Evolutionary conservation across 2,329 filamentous ascomycete species (phyloP), one percentile per base, ranked within the genome.

Genomic region (Mycosphaerella sp.): DNA sequence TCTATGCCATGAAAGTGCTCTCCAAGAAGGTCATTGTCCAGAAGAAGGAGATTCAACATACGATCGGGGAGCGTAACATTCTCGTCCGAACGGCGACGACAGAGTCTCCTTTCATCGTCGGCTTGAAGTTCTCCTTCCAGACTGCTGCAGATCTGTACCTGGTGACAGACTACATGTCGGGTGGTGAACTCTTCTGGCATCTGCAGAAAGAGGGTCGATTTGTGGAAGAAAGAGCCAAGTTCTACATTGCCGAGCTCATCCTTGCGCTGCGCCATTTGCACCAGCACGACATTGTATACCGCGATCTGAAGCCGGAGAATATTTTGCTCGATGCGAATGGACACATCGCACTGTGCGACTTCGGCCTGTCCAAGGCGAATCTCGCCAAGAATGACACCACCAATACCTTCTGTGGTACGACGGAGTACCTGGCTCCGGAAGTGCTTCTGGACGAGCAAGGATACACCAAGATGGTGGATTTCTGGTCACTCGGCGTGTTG

Each of bases 1-100:
- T 98, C 57, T 98, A 98, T 67, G 93, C 93, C 58, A 98, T 98
- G 93, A 98, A 98, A 73, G 92, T 98, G 1, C 77, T 98, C 32
- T 96, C 93, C 48, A 98, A 98, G 79, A 98, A 98, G 78, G 93
- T 98, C 50, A 98, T 98, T 66, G 93, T 98, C 26, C 93, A 98
- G 74, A 98, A 98, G 81, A 98, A 98, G 74, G 93, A 98, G 72
- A 90, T 98, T 47, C 90, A 92, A 12, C 93, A 98, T 70, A 98
- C 93, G 0, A 85, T 98, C 38, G 93, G 93, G 62, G 93, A 98
- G 74, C 83, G 93, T 56, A 98, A 98, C 69, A 98, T 98, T 62
- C 78, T 98, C 45, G 93, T 98, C 40, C 87, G 93, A 61, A 98
- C 93, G 4, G 93, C 93, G 29, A 97, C 88, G 74, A 85, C 92